A percentile compares a stretch with the other conserved stretches of the same genome.
These are phyloP conservation scores for Rhynchospora pubera DNA, from an alignment of 176 grass and related monocot species.

Conservation along the genomic window DNA sequence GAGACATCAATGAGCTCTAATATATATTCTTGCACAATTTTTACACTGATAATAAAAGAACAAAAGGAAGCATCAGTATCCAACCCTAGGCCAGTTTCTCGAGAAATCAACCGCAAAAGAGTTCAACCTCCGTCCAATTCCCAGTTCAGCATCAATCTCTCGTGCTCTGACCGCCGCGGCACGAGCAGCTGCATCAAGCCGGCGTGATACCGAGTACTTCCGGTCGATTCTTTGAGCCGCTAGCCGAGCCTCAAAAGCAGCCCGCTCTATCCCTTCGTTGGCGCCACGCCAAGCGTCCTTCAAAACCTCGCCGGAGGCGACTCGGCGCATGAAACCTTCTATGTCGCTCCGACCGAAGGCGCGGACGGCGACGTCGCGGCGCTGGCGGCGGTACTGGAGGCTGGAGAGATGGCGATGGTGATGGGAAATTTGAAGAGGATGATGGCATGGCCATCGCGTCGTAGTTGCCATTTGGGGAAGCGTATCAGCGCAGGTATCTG, in stretches of 20 bases:
- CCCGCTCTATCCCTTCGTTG: slow-evolving; percentile 69
- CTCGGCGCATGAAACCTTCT: slow-evolving; percentile 50
- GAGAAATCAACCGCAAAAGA: slow-evolving; percentile 85
- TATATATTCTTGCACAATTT: not conserved
- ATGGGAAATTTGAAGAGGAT: slow-evolving; percentile 4
- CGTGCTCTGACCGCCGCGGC: slow-evolving; percentile 37
- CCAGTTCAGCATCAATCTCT: slow-evolving; percentile 75
- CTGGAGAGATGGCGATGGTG: not conserved
- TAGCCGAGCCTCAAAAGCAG: slow-evolving; percentile 62
- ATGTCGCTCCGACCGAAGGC: slow-evolving; percentile 67
- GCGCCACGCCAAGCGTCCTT: slow-evolving; percentile 63
- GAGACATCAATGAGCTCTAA: no score
- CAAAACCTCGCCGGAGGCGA: slow-evolving; percentile 34
- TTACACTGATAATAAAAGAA: not conserved
- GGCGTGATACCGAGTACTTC: slow-evolving; percentile 44
- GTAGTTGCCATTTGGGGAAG: slow-evolving; percentile 14
- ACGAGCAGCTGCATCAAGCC: slow-evolving; percentile 48
- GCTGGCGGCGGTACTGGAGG: not conserved
- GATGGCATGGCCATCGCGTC: not conserved
- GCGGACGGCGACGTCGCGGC: slow-evolving; percentile 27
- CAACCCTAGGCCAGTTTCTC: slow-evolving; percentile 88
- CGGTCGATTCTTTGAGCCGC: slow-evolving; percentile 50
- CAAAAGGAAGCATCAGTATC: not conserved
- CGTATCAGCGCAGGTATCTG: not conserved
- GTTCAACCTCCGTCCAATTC: slow-evolving; percentile 63